A percentile compares a stretch with the other conserved stretches of the same genome.
These are phyloP conservation scores for Pichia ethanolica DNA, from an alignment of 805 yeast species.

Conservation along the genomic window DNA sequence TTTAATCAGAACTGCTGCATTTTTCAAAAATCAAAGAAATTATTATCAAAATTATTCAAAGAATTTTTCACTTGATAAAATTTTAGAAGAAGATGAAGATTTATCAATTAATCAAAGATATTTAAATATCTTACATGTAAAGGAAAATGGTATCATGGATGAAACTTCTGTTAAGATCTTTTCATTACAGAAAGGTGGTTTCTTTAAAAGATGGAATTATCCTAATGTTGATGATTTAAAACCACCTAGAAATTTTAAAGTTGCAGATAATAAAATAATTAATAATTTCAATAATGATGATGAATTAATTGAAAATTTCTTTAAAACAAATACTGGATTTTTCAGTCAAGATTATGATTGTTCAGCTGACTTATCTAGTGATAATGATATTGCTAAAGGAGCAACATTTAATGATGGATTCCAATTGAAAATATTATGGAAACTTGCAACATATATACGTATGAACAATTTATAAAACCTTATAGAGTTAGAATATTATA, in stretches of 20 bases:
- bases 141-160: background rate
- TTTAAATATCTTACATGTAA: background rate
- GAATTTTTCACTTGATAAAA: background rate
- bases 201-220: slow-evolving; percentile 3
- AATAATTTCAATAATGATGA: background rate
- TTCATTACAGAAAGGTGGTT: slow-evolving; percentile 2
- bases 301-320: slow-evolving; percentile 2
- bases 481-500: too few species aligned
- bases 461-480: slow-evolving; percentile 5
- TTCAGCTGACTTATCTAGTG: background rate
- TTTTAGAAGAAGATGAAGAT: background rate
- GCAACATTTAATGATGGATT: background rate
- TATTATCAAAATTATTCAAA: slow-evolving; percentile 1
- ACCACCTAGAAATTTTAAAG: background rate
- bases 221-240: background rate
- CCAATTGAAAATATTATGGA: slow-evolving; percentile 5
- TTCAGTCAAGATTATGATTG: slow-evolving; percentile 3
- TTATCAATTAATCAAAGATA: slow-evolving; percentile 1
- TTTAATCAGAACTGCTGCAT: slow-evolving; percentile 4
- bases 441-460: slow-evolving; percentile 1
- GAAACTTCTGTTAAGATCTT: background rate
- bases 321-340: background rate
- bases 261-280: background rate
- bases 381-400: background rate
- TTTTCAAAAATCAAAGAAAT: slow-evolving; percentile 1